These are phyloP conservation scores for Neurospora sp. DNA, from an alignment of 495 filamentous ascomycete species.

Conservation along the genomic window DNA sequence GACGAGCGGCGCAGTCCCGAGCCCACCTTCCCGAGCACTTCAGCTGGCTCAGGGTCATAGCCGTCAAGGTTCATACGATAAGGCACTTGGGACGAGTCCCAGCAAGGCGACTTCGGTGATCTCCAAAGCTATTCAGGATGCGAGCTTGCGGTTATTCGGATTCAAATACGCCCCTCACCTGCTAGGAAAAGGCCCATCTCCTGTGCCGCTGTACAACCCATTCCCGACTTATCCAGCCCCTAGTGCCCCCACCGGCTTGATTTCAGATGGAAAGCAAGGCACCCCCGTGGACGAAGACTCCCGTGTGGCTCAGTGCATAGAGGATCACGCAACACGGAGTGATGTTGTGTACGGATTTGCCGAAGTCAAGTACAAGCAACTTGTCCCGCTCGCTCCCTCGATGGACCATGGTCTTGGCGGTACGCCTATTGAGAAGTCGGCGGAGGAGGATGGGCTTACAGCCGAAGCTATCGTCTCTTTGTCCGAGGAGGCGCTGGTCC, in stretches of 20 bases:
- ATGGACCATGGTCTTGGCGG: conserved; percentile 60
- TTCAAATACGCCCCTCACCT: conserved; percentile 58
- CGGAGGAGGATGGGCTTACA: conserved; percentile 63
- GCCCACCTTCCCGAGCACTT: conserved; percentile 49
- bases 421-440: conserved; percentile 33
- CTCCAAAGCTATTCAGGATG: conserved; percentile 89
- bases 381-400: conserved; percentile 77
- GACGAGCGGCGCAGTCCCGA: conserved; percentile 46
- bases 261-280: conserved; percentile 56
- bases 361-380: conserved; percentile 95
- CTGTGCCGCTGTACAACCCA: conserved; percentile 65
- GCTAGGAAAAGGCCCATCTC: conserved; percentile 59
- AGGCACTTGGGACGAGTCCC: conserved; percentile 65
- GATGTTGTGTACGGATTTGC: conserved; percentile 96
- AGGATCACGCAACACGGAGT: conserved; percentile 82
- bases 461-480: conserved; percentile 74
- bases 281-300: conserved; percentile 68
- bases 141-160: conserved; percentile 74
- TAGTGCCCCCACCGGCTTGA: conserved; percentile 40
- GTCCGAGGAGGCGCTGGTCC: conserved; percentile 87
- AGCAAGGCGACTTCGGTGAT: conserved; percentile 76
- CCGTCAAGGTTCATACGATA: conserved; percentile 69
- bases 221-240: conserved; percentile 77
- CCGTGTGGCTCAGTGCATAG: conserved; percentile 65
- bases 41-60: conserved; percentile 54